phyloP scores from a whole-genome alignment of 2,329 filamentous ascomycete genomes.

The Graphium sp. region DNA sequence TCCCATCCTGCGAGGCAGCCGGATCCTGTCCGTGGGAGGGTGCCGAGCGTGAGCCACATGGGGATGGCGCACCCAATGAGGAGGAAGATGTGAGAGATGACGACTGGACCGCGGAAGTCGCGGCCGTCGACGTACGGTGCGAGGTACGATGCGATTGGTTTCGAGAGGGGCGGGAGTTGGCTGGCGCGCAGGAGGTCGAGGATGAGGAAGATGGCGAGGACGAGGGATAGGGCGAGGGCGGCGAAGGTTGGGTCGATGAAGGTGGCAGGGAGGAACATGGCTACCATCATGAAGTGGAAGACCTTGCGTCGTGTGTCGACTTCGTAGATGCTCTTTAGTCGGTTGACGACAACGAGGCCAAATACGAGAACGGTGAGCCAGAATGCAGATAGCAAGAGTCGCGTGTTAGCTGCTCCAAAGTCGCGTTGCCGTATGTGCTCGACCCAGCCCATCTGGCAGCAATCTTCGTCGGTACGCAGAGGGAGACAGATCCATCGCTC shows the following conservation, averaged over 20 bases:
- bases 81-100: constrained; percentile 91
- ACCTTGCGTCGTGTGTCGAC: constrained; percentile 94
- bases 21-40: constrained; percentile 38
- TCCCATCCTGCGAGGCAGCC: constrained; percentile 58
- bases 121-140: constrained; percentile 89
- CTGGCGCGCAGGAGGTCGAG: constrained; percentile 81
- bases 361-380: constrained; percentile 51
- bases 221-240: constrained; percentile 60
- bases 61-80: constrained; percentile 91
- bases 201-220: constrained; percentile 71
- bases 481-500: constrained; percentile 65
- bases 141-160: constrained; percentile 71
- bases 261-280: constrained; percentile 78
- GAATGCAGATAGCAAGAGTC: constrained; percentile 62
- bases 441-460: constrained; percentile 39
- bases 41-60: constrained; percentile 73
- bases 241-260: constrained; percentile 78
- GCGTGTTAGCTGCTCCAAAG: constrained; percentile 63
- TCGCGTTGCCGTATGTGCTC: constrained; percentile 45
- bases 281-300: constrained; percentile 97
- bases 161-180: constrained; percentile 78
- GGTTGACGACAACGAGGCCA: constrained; percentile 61
- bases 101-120: constrained; percentile 83
- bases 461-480: constrained; percentile 14
- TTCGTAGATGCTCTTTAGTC: constrained; percentile 60